Percentiles rank a stretch among this genome's conserved stretches.
Evolutionary conservation across 2,329 filamentous ascomycete species (phyloP).

Genomic region (Ceratocystis diversiconidia): DNA sequence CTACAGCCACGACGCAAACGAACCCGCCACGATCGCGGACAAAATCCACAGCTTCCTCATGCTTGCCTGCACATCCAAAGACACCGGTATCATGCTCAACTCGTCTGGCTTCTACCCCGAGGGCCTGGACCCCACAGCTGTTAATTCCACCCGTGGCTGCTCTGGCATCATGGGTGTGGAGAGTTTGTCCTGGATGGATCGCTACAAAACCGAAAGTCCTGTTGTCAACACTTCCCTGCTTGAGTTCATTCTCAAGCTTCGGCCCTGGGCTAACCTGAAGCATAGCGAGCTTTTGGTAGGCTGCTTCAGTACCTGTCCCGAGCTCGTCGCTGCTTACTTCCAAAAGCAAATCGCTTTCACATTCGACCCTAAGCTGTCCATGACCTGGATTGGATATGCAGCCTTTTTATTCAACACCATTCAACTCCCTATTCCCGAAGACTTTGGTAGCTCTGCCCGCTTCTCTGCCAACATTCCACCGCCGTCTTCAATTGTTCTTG

Average conservation of each 20-base stretch:
- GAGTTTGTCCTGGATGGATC: constrained; percentile 54
- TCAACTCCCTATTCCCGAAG: constrained; percentile 54
- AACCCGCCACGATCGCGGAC: constrained; percentile 42
- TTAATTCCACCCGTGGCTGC: constrained; percentile 22
- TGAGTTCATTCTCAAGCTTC: constrained; percentile 62
- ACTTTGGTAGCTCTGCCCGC: constrained; percentile 52
- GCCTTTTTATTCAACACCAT: constrained; percentile 75
- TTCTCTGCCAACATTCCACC: constrained; percentile 54
- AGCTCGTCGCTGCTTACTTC: constrained; percentile 81
- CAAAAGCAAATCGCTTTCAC: constrained; percentile 63
- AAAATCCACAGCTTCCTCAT: constrained; percentile 63
- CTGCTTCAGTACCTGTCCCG: constrained; percentile 69
- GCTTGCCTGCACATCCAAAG: constrained; percentile 57
- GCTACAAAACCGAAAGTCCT: constrained; percentile 50
- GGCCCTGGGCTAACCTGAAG: constrained; percentile 66
- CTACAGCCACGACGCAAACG: constrained; percentile 38
- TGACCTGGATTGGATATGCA: constrained; percentile 90
- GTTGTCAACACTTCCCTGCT: constrained; percentile 69
- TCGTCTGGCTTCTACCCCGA: constrained; percentile 77
- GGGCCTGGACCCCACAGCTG: constrained; percentile 40
- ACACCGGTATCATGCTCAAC: constrained; percentile 59
- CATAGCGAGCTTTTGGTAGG: constrained; percentile 70
- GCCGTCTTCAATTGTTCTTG: constrained; percentile 62
- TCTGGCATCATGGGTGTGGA: constrained; percentile 50
- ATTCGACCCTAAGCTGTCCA: constrained; percentile 81